Base-by-base conservation (phyloP, 345 rosid species). In the Hibiscus mutabilis region DNA sequence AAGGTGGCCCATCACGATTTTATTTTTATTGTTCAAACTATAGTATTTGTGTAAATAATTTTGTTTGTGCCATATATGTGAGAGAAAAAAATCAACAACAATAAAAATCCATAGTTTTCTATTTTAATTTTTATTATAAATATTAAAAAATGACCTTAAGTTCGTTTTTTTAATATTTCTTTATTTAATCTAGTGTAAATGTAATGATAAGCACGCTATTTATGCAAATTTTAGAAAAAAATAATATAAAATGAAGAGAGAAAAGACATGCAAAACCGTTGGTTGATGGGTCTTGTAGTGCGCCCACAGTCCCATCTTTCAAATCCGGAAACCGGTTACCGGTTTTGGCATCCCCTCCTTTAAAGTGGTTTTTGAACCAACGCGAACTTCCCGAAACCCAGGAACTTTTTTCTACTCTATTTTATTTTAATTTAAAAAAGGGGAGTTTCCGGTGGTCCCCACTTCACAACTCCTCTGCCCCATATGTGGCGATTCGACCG, bases 401-500 rank as follows among this genome's bases (percentile, higher is more conserved):
- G 93, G 93, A 88, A 82, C 75, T 75, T 66, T 76, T 21, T 53
- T 75, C 14, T 11, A 6, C 15, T 25, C 15, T 21, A 0, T 8
- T 4, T 40, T 31, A 4, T 19, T 10, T 61, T 44, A 11, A 8
- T 3, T 31, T 21, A 10, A 3, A 21, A 64, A 15, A 52, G 1
- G 70, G 75, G 78, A 79, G 78, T 76, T 58, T 1, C 25, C 24
- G 6, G 73, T 65, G 82, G 83, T 56, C 55, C 80, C 82, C 55
- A 37, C 52, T 1, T 16, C 57, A 0, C 67, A 18, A 24, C 14
- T 24, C 19, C 58, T 19, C 4, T 53, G 70, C 80, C 59, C 40
- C 16, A 75, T 79, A 89, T 79, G 98, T 85, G 96, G 96, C 91
- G 88, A 88, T 85, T 86, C 98, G 97, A 84, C 93, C 87, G 85